These are phyloP conservation scores for Bipolaris sorokiniana DNA, from an alignment of 2,329 filamentous ascomycete species.

Conservation along the genomic window DNA sequence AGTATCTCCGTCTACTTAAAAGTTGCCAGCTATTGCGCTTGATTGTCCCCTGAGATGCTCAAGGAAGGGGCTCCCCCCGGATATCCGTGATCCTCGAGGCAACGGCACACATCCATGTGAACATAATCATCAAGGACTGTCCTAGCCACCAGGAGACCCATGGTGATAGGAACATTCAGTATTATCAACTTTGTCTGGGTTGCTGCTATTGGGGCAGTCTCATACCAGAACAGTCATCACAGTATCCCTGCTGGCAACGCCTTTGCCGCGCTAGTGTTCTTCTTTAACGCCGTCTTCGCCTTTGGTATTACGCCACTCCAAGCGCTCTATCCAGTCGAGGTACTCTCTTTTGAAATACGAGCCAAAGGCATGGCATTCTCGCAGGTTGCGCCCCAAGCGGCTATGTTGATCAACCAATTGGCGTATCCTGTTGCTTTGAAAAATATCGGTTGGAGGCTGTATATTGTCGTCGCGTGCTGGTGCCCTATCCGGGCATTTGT, in stretches of 20 bases:
- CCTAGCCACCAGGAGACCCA: conserved; percentile 19
- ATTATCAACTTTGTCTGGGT: conserved; percentile 34
- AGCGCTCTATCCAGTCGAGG: conserved; percentile 43
- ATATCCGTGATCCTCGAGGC: background rate
- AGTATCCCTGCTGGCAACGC: conserved; percentile 30
- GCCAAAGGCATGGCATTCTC: conserved; percentile 44
- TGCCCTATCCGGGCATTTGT: conserved; percentile 26
- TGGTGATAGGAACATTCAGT: conserved; percentile 39
- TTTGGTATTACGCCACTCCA: conserved; percentile 46
- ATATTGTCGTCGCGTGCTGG: conserved; percentile 36
- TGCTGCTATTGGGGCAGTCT: conserved; percentile 29
- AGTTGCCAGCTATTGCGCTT: background rate
- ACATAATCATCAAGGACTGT: conserved; percentile 11
- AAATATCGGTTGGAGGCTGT: conserved; percentile 32
- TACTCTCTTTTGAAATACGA: conserved; percentile 45
- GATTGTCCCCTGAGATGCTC: background rate
- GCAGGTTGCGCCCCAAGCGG: conserved; percentile 26
- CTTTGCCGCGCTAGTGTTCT: conserved; percentile 43
- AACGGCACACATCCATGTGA: conserved; percentile 3
- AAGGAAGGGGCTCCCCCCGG: background rate
- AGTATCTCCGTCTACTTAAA: background rate
- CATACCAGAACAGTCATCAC: conserved; percentile 20
- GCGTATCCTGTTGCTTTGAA: conserved; percentile 36
- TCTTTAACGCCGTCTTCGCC: conserved; percentile 43
- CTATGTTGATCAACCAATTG: conserved; percentile 39